Conservation (phyloP, 2,329 filamentous ascomycete species). For the Helminthosporium solani region DNA sequence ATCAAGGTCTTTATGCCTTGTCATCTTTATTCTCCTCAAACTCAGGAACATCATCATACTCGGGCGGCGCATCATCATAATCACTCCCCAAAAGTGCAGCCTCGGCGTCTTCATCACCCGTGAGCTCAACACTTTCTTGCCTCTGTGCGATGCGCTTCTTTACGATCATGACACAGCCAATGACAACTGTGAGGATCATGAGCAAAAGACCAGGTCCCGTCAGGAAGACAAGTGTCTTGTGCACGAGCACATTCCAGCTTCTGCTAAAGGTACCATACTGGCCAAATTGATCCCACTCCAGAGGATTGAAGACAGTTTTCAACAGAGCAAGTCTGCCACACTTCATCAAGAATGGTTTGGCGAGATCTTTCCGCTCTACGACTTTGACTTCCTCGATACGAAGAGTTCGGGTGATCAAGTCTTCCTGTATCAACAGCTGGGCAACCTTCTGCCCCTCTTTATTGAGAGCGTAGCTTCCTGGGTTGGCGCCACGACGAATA, state of each 20-base stretch:
- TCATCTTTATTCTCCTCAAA: slow-evolving; percentile 13
- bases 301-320: slow-evolving; percentile 25
- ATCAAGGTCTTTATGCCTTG: not conserved
- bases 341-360: slow-evolving; percentile 26
- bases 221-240: slow-evolving; percentile 12
- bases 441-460: slow-evolving; percentile 24
- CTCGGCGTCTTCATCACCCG: slow-evolving; percentile 19
- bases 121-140: slow-evolving; percentile 9
- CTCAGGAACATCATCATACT: slow-evolving; percentile 22
- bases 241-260: slow-evolving; percentile 14
- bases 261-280: slow-evolving; percentile 26
- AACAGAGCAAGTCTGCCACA: slow-evolving; percentile 30
- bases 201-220: slow-evolving; percentile 14
- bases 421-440: slow-evolving; percentile 23
- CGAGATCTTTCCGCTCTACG: slow-evolving; percentile 19
- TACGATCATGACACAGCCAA: slow-evolving; percentile 15
- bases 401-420: slow-evolving; percentile 6
- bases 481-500: slow-evolving; percentile 7
- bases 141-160: slow-evolving; percentile 12
- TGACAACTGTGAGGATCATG: slow-evolving; percentile 15
- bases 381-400: slow-evolving; percentile 29
- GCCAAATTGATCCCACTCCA: slow-evolving; percentile 34
- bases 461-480: slow-evolving; percentile 11
- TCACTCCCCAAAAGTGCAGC: slow-evolving; percentile 18
- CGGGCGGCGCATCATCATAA: slow-evolving; percentile 17